Base-by-base conservation (phyloP, 2,329 filamentous ascomycete genomes). In the Aspergillus costaricaensis region DNA sequence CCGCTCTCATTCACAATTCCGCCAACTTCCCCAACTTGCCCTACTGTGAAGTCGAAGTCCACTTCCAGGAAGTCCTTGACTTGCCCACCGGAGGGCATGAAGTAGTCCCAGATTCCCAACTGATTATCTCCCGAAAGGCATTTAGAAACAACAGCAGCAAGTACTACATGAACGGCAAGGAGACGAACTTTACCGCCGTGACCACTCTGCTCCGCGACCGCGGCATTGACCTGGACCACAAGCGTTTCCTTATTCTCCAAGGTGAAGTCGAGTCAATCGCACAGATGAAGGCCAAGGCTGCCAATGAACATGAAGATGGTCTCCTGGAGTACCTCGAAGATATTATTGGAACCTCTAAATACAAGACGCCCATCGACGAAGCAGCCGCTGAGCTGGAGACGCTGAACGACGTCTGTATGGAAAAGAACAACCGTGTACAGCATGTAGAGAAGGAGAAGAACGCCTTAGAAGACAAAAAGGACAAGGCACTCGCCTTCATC, bases 61-160 rank as follows among this genome's bases (percentile, higher is more conserved):
- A 97, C 74, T 99, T 99, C 73, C 89, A 96, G 67, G 92, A 98
- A 77, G 91, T 99, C 58, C 89, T 96, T 79, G 96, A 99, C 75
- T 83, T 91, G 73, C 89, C 91, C 9, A 88, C 83, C 15, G 92
- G 92, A 51, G 87, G 86, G 43, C 86, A 88, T 59, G 86, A 92
- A 70, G 83, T 93, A 14, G 86, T 98, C 50, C 91, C 92, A 41
- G 85, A 95, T 70, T 96, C 94, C 15, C 86, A 90, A 59, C 82
- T 99, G 55, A 83, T 97, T 62, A 90, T 99, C 66, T 97, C 95
- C 7, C 88, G 95, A 70, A 90, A 89, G 73, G 95, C 93, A 0
- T 99, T 99, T 85, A 95, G 92, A 76, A 99, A 98, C 79, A 99
- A 98, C 77, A 89, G 91, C 9, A 98, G 94, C 85, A 96, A 95